Conservation (phyloP, 78 protist genomes). For the slime mould (Dictyostelium discoideum) region DNA sequence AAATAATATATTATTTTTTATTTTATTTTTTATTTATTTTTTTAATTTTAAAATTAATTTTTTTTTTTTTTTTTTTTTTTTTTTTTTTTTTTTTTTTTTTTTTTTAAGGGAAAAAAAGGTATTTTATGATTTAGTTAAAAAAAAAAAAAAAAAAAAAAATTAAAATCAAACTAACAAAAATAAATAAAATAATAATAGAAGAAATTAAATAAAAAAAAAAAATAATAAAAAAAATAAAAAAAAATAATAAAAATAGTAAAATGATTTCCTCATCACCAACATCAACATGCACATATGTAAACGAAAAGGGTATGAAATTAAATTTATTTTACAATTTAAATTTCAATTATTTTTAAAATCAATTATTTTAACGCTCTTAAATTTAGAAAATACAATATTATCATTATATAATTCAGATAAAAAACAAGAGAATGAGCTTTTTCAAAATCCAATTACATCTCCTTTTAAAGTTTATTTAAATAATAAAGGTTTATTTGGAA, state of each 20-base stretch:
- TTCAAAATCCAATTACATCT: conserved; percentile 4
- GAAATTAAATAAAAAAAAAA: background rate
- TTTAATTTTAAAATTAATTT: too few species aligned
- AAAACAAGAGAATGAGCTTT: background rate
- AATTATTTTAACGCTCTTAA: background rate
- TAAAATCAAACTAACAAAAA: too few species aligned
- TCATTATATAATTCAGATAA: background rate
- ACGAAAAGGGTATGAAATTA: background rate
- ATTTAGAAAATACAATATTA: background rate
- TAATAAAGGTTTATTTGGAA: background rate
- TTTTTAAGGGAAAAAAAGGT: background rate
- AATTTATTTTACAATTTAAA: background rate
- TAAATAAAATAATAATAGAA: background rate
- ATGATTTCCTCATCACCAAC: background rate
- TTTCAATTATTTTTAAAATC: background rate
- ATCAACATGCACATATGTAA: background rate
- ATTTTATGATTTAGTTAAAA: background rate
- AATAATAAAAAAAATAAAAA: background rate
- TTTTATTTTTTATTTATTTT: too few species aligned
- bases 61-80: too few species aligned
- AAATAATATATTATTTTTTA: too few species aligned
- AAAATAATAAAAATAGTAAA: too few species aligned
- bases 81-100: background rate
- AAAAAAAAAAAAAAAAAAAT: too few species aligned
- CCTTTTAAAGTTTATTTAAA: background rate